Evolutionary conservation across 371 early-diverging fungal species (phyloP), one percentile per base, ranked within the genome.

Genomic region (Zychaea mexicana): DNA sequence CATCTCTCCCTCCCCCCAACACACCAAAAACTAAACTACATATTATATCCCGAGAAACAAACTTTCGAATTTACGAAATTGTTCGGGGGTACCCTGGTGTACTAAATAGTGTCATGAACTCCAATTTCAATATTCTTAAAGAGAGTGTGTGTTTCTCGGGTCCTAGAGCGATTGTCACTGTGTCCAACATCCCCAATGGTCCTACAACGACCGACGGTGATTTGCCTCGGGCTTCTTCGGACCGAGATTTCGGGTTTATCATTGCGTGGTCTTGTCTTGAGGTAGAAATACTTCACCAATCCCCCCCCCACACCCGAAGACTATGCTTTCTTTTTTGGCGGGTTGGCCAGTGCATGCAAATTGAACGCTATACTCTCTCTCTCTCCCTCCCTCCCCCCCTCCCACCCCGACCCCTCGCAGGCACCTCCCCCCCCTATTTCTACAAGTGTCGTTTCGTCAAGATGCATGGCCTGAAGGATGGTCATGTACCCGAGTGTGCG

Each of bases 331-430:
- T 58, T 33, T 54, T 58, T 58, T 58, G 59, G 59, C 59, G 59
- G 59, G 59, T 36, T 58, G 59, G 59, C 59, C 59, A 58, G 59
- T 58, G 59, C 59, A 58, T 58, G 42, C 42, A 38, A 26, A 42
- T 21, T 12, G 26, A n/a, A n/a, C n/a, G n/a, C n/a, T n/a, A 24
- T 52, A 36, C 38, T 15, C 38, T 15, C 15, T 36, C 38, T 36
- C 38, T 7, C 15, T 15, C 7, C 12, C 12, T 17, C n/a, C 45
- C 12, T 17, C 12, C 45, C 45, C n/a, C 17, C 5, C 17, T 10
- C 45, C n/a, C 45, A 10, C 19, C 45, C n/a, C 17, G 17, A 45
- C 12, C 8, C 33, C 12, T 33, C 33, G n/a, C n/a, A n/a, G n/a
- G n/a, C n/a, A n/a, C 12, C 12, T 17, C n/a, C 45, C 12, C 19